Base-by-base conservation (phyloP, 202 grass and related monocot genomes). In the Elaeis oleifera region DNA sequence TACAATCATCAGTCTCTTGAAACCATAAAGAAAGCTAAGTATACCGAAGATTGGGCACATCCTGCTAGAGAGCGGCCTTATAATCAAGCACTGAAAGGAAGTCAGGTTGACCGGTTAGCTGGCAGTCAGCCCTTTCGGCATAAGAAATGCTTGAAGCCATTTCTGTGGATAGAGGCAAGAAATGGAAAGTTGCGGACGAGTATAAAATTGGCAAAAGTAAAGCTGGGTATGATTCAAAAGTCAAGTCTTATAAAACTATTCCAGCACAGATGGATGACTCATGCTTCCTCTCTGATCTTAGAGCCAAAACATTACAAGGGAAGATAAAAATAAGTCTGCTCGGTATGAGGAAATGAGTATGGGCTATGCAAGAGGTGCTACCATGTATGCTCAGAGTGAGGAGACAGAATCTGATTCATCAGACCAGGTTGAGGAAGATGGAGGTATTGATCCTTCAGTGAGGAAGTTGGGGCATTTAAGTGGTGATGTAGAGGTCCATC, bases 321-420 rank as follows among this genome's bases (percentile, higher is more conserved):
- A 85, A 77, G 60, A 68, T 56, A 18, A 76, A 65, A 76, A 63
- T 75, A 83, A 80, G 67, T 56, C 32, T 66, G 24, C 29, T 74
- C 74, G 54, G 51, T 65, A 78, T 56, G 83, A 69, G 39, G 65
- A 54, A 54, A 83, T 61, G 55, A 61, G 61, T 61, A 73, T 77
- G 61, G 79, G 85, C 64, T 79, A 72, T 68, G 65, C 76, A 18
- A 83, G 62, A 64, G 69, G 70, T 61, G 72, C 56, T 78, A 70
- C 76, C 58, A 53, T 59, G 48, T 68, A 70, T 70, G 68, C 70
- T 76, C 91, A 83, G 63, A 91, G 72, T 61, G 84, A 91, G 67
- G 91, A 91, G 64, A 91, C 81, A 22, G 88, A 97, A 75, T 97
- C 87, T 60, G 91, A 96, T 79, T 85, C 84, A 54, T 96, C 87